phyloP scores from a whole-genome alignment of 768 basidiomycete species.

The Leccinum uliginosum region DNA sequence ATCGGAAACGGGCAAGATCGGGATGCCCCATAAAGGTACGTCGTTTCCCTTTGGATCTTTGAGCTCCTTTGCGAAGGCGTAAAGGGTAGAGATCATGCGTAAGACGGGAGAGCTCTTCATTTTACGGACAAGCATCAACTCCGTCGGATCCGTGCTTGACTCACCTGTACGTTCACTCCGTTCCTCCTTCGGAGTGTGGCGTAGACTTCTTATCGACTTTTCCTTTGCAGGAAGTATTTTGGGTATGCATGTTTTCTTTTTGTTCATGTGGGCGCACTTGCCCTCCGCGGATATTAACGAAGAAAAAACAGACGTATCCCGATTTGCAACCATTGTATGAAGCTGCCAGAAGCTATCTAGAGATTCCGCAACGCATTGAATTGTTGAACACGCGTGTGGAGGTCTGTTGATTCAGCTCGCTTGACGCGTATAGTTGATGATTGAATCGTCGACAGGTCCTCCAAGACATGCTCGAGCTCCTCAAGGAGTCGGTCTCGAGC shows the following conservation, averaged over 20 bases:
- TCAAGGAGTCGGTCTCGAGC: constrained; percentile 92
- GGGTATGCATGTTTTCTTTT: constrained; percentile 51
- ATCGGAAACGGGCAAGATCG: constrained; percentile 92
- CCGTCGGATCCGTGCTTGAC: constrained; percentile 95
- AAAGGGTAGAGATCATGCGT: constrained; percentile 81
- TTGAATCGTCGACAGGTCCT: constrained; percentile 53
- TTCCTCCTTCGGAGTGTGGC: neutral
- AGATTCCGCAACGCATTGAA: constrained; percentile 91
- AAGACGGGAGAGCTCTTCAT: constrained; percentile 95
- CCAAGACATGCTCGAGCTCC: constrained; percentile 93
- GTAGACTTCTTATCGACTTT: neutral
- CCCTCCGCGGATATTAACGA: constrained; percentile 18
- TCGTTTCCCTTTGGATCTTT: constrained; percentile 1
- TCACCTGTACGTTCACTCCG: constrained; percentile 63
- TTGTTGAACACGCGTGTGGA: constrained; percentile 91
- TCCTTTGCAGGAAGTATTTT: constrained; percentile 76
- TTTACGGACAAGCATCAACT: constrained; percentile 88
- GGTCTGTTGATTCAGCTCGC: constrained; percentile 39
- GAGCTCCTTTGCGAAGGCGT: constrained; percentile 13
- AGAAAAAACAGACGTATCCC: constrained; percentile 69
- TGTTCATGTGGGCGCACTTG: neutral
- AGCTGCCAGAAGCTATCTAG: constrained; percentile 89
- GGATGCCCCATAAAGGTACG: constrained; percentile 77
- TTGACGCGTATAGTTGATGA: constrained; percentile 1
- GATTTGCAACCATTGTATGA: constrained; percentile 95